phyloP scores from a whole-genome alignment of 2,329 filamentous ascomycete genomes.

The Paecilomyces sp. region DNA sequence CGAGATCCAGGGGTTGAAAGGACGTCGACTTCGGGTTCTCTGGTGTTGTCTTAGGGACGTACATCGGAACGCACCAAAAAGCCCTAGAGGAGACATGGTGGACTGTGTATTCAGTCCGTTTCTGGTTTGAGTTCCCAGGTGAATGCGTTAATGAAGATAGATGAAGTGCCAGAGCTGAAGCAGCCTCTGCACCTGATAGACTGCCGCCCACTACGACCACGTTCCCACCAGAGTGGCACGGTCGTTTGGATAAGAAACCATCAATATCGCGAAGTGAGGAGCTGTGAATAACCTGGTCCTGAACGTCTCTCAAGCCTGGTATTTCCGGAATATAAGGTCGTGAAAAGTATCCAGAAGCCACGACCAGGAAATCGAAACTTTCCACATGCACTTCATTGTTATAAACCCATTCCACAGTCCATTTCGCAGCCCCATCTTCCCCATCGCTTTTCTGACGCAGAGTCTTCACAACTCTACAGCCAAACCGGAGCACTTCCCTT shows the following conservation, averaged over 20 bases:
- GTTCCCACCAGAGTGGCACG: conserved; percentile 41
- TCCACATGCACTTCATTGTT: background rate
- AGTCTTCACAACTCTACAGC: conserved; percentile 33
- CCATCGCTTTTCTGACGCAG: conserved; percentile 9
- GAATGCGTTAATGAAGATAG: conserved; percentile 55
- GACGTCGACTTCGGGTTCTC: conserved; percentile 42
- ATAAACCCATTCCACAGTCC: conserved; percentile 31
- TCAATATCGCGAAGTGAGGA: conserved; percentile 55
- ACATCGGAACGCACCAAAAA: conserved; percentile 62
- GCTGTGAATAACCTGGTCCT: conserved; percentile 58
- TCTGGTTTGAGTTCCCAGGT: conserved; percentile 39
- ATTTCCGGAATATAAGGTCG: conserved; percentile 48
- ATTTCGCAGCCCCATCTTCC: conserved; percentile 18
- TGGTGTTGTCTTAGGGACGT: conserved; percentile 27
- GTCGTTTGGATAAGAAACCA: conserved; percentile 11
- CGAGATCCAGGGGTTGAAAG: conserved; percentile 67
- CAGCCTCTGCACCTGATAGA: conserved; percentile 75
- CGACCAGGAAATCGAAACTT: conserved; percentile 62
- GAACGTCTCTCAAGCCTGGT: conserved; percentile 20
- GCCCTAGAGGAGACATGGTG: conserved; percentile 65
- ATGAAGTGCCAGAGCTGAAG: conserved; percentile 63
- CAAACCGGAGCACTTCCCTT: conserved; percentile 41
- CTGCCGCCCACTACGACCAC: conserved; percentile 72
- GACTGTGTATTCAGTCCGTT: conserved; percentile 35
- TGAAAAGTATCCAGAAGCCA: conserved; percentile 73